A percentile compares a stretch with the other conserved stretches of the same genome.
These are phyloP conservation scores for Purshia tridentata DNA, from an alignment of 306 rosid species.

Conservation along the genomic window DNA sequence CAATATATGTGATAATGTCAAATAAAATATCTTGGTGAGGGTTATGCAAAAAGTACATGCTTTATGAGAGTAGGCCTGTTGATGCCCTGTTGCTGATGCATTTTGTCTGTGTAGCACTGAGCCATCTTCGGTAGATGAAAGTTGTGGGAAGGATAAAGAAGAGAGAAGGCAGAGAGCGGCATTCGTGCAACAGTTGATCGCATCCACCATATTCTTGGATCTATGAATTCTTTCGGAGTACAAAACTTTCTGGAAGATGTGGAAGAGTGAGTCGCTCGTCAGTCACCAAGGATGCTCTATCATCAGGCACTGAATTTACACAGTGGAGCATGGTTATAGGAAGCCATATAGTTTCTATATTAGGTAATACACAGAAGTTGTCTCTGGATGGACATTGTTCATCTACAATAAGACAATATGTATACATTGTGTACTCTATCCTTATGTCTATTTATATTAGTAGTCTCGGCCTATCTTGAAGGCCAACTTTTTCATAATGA, in stretches of 20 bases:
- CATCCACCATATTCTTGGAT: slow-evolving; percentile 61
- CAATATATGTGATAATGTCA: not conserved
- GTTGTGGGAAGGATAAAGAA: slow-evolving; percentile 46
- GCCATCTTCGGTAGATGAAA: slow-evolving; percentile 28
- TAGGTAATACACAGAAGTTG: slow-evolving; percentile 21
- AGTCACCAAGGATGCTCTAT: slow-evolving; percentile 26
- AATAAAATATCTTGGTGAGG: not conserved
- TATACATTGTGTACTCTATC: slow-evolving; percentile 6
- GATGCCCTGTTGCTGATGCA: slow-evolving; percentile 12
- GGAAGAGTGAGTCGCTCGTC: slow-evolving; percentile 23
- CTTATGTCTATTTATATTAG: slow-evolving; percentile 3
- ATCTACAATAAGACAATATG: slow-evolving; percentile 19
- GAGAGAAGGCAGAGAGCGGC: slow-evolving; percentile 61
- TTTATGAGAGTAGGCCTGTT: slow-evolving; percentile 7
- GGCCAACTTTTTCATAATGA: slow-evolving; percentile 17
- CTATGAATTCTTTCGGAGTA: slow-evolving; percentile 11
- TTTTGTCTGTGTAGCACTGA: slow-evolving; percentile 42
- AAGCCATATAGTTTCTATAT: slow-evolving; percentile 28
- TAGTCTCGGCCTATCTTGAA: slow-evolving; percentile 8
- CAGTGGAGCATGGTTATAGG: slow-evolving; percentile 38
- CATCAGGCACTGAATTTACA: slow-evolving; percentile 30
- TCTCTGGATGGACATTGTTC: slow-evolving; percentile 18
- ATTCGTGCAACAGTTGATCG: slow-evolving; percentile 62
- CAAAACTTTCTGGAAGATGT: slow-evolving; percentile 20
- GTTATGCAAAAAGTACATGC: not conserved